Conservation (phyloP, 2,329 filamentous ascomycete genomes). For the Raffaelea albimanens region DNA sequence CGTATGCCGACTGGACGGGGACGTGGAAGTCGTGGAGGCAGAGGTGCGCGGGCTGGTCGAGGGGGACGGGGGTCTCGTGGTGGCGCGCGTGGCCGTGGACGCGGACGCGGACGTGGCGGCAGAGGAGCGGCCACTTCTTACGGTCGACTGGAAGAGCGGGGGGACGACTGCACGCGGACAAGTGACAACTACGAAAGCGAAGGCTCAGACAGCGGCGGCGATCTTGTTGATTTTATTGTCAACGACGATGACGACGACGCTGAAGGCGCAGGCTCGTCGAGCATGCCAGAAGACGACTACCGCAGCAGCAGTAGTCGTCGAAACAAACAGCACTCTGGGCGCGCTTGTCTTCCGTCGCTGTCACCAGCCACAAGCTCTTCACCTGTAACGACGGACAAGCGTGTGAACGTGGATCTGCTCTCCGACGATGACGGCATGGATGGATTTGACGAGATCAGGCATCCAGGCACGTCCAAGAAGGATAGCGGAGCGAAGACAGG, state of each 20-base stretch:
- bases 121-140: conserved; percentile 15
- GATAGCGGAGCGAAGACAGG: too few species aligned
- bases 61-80: conserved; percentile 10
- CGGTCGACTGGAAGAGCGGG: conserved; percentile 29
- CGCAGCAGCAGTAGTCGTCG: background rate
- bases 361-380: conserved; percentile 11
- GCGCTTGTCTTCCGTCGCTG: conserved; percentile 3
- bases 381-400: background rate
- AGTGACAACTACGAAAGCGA: conserved; percentile 36
- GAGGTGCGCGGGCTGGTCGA: conserved; percentile 2
- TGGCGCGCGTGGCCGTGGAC: conserved; percentile 5
- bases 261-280: background rate
- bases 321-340: background rate
- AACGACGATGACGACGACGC: conserved; percentile 29
- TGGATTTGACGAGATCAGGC: too few species aligned
- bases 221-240: conserved; percentile 49
- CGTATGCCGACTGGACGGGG: conserved; percentile 20
- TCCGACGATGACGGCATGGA: background rate
- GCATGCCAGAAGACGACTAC: background rate
- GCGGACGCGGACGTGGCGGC: background rate
- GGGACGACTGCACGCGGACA: conserved; percentile 41
- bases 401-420: background rate
- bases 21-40: background rate
- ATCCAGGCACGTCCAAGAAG: too few species aligned
- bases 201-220: conserved; percentile 38